phyloP scores from a whole-genome alignment of 2,329 filamentous ascomycete genomes.

The Metarhizium anisopliae region DNA sequence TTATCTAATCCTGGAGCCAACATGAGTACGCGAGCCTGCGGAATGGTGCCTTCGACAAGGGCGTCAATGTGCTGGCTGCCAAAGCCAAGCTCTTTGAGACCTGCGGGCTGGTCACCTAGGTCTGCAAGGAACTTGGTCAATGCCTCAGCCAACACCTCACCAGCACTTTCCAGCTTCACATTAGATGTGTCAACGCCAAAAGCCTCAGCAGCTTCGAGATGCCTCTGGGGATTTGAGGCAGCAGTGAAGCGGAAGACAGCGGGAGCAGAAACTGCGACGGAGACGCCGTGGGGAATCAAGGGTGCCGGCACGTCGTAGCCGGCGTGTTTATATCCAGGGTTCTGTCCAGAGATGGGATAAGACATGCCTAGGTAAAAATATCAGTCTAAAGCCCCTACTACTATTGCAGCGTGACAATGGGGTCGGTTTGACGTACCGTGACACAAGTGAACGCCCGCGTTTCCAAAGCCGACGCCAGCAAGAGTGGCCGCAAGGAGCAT shows the following conservation, averaged over 20 bases:
- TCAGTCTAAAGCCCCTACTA: neutral
- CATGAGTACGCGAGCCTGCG: constrained; percentile 84
- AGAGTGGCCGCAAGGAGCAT: constrained; percentile 94
- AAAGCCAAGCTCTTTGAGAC: constrained; percentile 79
- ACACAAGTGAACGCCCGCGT: constrained; percentile 83
- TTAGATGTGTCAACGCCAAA: constrained; percentile 87
- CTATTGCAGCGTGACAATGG: neutral
- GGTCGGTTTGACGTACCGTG: constrained; percentile 35
- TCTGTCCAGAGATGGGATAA: constrained; percentile 93
- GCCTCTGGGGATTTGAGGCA: constrained; percentile 83
- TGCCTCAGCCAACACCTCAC: constrained; percentile 79
- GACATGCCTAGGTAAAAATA: constrained; percentile 61
- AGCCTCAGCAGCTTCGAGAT: constrained; percentile 77
- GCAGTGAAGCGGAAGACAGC: constrained; percentile 92
- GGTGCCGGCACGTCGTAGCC: constrained; percentile 72
- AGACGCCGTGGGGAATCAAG: constrained; percentile 93
- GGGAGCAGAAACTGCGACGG: constrained; percentile 85
- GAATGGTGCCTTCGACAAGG: constrained; percentile 89
- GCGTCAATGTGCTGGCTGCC: constrained; percentile 63
- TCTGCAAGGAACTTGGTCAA: constrained; percentile 70
- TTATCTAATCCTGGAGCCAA: constrained; percentile 72
- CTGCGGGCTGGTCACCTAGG: constrained; percentile 83
- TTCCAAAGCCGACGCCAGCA: constrained; percentile 93
- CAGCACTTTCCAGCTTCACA: constrained; percentile 82
- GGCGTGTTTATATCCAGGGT: constrained; percentile 75